These are phyloP conservation scores for Aspergillus avenaceus DNA, from an alignment of 495 filamentous ascomycete genomes.

Conservation along the genomic window DNA sequence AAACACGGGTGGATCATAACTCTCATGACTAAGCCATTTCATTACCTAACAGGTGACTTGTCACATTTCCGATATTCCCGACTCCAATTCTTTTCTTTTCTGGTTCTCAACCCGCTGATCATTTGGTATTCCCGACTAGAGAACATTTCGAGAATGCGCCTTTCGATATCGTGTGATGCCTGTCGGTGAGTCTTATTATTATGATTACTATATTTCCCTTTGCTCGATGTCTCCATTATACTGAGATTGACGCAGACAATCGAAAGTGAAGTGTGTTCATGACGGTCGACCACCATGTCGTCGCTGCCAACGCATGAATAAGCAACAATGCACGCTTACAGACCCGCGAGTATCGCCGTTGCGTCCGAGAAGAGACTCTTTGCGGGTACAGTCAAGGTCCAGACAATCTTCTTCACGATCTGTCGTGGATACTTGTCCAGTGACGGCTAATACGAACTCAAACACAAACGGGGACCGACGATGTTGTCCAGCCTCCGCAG, in stretches of 20 bases:
- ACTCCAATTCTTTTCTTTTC: background rate
- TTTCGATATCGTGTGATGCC: slow-evolving; percentile 40
- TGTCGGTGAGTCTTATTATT: slow-evolving; percentile 28
- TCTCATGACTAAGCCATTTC: too few species aligned
- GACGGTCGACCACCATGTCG: slow-evolving; percentile 37
- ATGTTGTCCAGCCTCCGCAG: background rate
- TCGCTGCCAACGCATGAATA: slow-evolving; percentile 29
- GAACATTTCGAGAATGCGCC: slow-evolving; percentile 23
- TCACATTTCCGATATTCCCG: slow-evolving; percentile 1
- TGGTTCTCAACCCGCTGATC: background rate
- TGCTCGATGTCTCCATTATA: background rate
- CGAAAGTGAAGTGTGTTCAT: slow-evolving; percentile 43
- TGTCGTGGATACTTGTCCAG: background rate
- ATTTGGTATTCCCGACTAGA: background rate
- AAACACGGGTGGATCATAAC: background rate
- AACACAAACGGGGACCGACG: background rate
- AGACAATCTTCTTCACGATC: slow-evolving; percentile 4
- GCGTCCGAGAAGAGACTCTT: slow-evolving; percentile 1
- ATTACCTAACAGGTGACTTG: background rate
- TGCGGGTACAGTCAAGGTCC: background rate
- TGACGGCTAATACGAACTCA: too few species aligned
- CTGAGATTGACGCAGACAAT: slow-evolving; percentile 17
- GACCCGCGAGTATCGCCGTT: slow-evolving; percentile 22
- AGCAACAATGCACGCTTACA: slow-evolving; percentile 25
- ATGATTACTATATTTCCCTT: background rate